Evolutionary conservation across 495 filamentous ascomycete species (phyloP), one percentile per base, ranked within the genome.

Genomic region (Hypoxylon lenormandii): DNA sequence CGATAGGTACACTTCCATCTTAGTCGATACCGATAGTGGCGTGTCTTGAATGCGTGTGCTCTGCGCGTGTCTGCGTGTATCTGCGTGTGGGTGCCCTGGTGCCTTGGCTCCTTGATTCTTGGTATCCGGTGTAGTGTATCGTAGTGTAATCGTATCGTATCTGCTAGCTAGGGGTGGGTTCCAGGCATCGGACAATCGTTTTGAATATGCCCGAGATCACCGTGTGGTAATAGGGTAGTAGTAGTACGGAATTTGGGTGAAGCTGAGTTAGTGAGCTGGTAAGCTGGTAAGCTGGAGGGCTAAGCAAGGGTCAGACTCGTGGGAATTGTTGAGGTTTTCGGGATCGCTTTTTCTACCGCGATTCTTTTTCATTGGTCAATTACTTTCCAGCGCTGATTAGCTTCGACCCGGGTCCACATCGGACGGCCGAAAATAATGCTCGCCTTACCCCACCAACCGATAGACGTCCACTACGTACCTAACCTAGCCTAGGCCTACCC

Each of bases 261-360:
- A 19, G 19, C 28, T 33, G 37, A 13, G 10, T 1, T 11, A 5
- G 26, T 28, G 26, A 7, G 3, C 26, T n/a, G n/a, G n/a, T n/a
- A n/a, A n/a, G n/a, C n/a, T n/a, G n/a, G n/a, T n/a, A n/a, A n/a
- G n/a, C n/a, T n/a, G n/a, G n/a, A n/a, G 23, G 23, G 23, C 2
- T 26, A 5, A 26, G 23, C 47, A 59, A 36, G 61, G 47, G 57
- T 12, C 46, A 58, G 38, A 49, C 30, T 19, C n/a, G 38, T 46
- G 23, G 36, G 52, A 58, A 59, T 68, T 72, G 69, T 72, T 72
- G 64, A 68, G 69, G 52, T 58, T 56, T 40, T 72, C 69, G 69
- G 69, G 59, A 33, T 68, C 55, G 69, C 69, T 68, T 72, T 72
- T 72, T 72, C 50, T 68, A 6, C 69, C 69, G 69, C 59, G 50